Conservation (phyloP, 2,329 filamentous ascomycete genomes). For the Cladosporium cucumerinum region DNA sequence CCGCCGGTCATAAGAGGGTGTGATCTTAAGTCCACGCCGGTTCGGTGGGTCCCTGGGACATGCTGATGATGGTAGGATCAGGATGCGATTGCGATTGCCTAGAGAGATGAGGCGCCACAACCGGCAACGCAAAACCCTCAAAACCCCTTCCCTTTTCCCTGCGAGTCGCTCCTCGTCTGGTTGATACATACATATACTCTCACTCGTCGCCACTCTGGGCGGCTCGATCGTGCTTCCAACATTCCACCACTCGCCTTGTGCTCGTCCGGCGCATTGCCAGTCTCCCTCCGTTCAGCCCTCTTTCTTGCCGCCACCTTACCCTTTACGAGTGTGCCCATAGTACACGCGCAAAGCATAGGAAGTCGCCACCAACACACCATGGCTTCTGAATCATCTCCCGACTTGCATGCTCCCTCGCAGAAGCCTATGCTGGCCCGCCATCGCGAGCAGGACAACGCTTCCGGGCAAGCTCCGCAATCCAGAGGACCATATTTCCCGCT, state of each 20-base stretch:
- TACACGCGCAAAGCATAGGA: background rate
- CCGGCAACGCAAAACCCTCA: background rate
- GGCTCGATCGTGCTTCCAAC: background rate
- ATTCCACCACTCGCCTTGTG: conserved; percentile 11
- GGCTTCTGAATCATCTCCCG: conserved; percentile 27
- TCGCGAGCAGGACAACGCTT: conserved; percentile 28
- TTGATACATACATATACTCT: background rate
- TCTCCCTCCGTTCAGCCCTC: conserved; percentile 14
- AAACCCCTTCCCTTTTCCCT: background rate
- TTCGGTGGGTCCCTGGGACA: too few relatives aligned
- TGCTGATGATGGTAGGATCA: background rate
- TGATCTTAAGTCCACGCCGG: too few relatives aligned
- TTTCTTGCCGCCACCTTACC: conserved; percentile 15
- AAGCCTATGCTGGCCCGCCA: conserved; percentile 37
- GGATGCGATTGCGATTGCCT: background rate
- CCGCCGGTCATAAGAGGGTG: too few relatives aligned
- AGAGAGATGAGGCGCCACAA: background rate
- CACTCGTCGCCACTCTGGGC: conserved; percentile 5
- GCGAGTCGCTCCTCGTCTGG: background rate
- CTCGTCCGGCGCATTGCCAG: conserved; percentile 17
- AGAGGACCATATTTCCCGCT: conserved; percentile 63
- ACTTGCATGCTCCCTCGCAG: conserved; percentile 19
- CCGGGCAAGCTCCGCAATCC: conserved; percentile 17
- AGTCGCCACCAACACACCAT: conserved; percentile 29
- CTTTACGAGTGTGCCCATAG: conserved; percentile 12